Base-by-base conservation (phyloP, 2,329 filamentous ascomycete genomes). In the Colletotrichum noveboracense region DNA sequence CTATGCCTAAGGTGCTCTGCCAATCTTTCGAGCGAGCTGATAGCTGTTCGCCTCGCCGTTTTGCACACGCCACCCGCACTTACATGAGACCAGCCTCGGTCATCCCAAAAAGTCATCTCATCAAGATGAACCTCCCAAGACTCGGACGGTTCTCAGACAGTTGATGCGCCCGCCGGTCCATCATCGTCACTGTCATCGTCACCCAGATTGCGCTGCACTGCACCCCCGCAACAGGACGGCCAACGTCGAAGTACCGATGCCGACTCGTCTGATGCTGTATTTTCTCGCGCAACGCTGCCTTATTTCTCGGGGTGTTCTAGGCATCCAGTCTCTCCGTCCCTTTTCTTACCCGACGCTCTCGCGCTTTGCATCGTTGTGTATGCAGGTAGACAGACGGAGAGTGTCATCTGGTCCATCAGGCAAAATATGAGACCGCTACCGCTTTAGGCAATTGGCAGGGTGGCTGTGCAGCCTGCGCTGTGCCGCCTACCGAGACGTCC, bases 391-490 rank as follows among this genome's bases (percentile, higher is more conserved):
- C 43, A 26, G 58, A 34, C 43, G 9, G 21, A 13, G 68, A 30
- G 38, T 62, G 61, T 66, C 70, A 52, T 64, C 71, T 58, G 66
- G 66, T 34, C n/a, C 55, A 64, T 58, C 56, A 34, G 58, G 62
- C 21, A 28, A 36, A n/a, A 60, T 28, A 60, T 74, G 70, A 74
- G 70, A 55, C 70, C 30, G 28, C 9, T 60, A n/a, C 64, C 34
- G 65, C 26, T 74, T 76, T 74, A n/a, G 65, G 64, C 58, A 73
- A 38, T 60, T 76, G 64, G 38, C 32, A 28, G 18, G 58, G 58
- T 74, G 69, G 69, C 69, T 67, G 73, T 72, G 72, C 36, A 36
- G 26, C 58, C 26, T 32, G 61, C 21, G 38, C 58, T 69, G 26
- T 66, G 67, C 71, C 71, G 71, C 60, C 34, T n/a, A 55, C 43